These are phyloP conservation scores for Fusarium austroafricanum DNA, from an alignment of 2,329 filamentous ascomycete species.

Conservation along the genomic window DNA sequence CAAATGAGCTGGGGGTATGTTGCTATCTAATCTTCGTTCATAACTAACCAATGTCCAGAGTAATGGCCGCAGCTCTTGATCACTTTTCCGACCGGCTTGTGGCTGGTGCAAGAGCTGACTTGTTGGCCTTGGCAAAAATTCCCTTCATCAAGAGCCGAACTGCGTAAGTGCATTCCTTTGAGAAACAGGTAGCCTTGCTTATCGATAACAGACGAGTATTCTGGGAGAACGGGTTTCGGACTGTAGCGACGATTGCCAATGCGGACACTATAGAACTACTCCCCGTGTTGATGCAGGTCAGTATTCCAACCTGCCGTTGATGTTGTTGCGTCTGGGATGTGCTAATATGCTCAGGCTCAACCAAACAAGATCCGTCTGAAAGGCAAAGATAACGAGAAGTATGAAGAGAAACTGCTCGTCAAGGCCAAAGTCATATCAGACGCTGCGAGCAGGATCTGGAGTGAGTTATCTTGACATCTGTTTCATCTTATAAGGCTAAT, in stretches of 20 bases:
- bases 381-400: conserved; percentile 66
- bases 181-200: not conserved
- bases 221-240: conserved; percentile 81
- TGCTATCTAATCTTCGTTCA: not conserved
- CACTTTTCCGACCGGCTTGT: conserved; percentile 80
- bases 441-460: conserved; percentile 77
- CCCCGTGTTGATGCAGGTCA: conserved; percentile 77
- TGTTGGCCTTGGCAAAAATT: conserved; percentile 77
- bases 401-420: conserved; percentile 70
- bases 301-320: conserved; percentile 28
- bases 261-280: conserved; percentile 75
- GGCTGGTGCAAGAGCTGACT: conserved; percentile 76
- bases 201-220: conserved; percentile 63
- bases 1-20: conserved; percentile 77
- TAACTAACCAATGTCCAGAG: conserved; percentile 55
- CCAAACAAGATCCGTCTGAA: conserved; percentile 71
- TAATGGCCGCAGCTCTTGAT: conserved; percentile 77
- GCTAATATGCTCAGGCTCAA: conserved; percentile 64
- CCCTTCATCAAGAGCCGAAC: conserved; percentile 83
- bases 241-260: conserved; percentile 74
- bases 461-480: conserved; percentile 54
- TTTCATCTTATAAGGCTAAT: conserved; percentile 8
- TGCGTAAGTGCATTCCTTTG: conserved; percentile 59
- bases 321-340: not conserved
- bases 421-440: conserved; percentile 77